phyloP scores from a whole-genome alignment of 75 land plant species.

The Selaginella tamariscina region DNA sequence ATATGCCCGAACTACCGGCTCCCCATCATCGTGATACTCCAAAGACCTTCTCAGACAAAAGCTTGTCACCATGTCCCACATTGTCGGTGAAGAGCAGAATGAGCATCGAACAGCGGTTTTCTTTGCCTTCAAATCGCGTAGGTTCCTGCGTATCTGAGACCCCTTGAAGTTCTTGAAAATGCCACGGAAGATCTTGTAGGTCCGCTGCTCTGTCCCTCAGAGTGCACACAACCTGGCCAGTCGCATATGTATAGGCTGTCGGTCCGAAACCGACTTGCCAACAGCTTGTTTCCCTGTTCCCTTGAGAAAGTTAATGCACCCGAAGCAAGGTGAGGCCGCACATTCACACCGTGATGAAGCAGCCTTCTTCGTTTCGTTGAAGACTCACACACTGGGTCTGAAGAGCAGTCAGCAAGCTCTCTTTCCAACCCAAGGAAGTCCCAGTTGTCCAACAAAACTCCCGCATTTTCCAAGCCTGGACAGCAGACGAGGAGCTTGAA shows the following conservation, averaged over 20 bases:
- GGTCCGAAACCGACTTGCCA: constrained; percentile 61
- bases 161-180: constrained; percentile 69
- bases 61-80: constrained; percentile 69
- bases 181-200: constrained; percentile 73
- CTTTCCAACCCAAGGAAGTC: constrained; percentile 83
- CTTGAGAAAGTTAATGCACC: constrained; percentile 51
- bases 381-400: not conserved
- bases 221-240: constrained; percentile 81
- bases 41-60: constrained; percentile 63
- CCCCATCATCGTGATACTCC: constrained; percentile 86
- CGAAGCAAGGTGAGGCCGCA: constrained; percentile 41
- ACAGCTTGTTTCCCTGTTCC: constrained; percentile 78
- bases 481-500: constrained; percentile 78
- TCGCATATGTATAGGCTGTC: constrained; percentile 75
- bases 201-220: constrained; percentile 68
- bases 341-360: constrained; percentile 8
- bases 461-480: constrained; percentile 74
- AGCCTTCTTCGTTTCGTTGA: constrained; percentile 8
- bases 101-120: constrained; percentile 46
- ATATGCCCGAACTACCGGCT: constrained; percentile 83
- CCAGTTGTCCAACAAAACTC: constrained; percentile 63
- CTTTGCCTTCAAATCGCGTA: constrained; percentile 48
- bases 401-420: constrained; percentile 31
- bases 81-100: constrained; percentile 43
- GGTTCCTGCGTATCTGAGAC: constrained; percentile 70